phyloP scores from a whole-genome alignment of 2,329 filamentous ascomycete species.

The Endoconidiophora polonica region DNA sequence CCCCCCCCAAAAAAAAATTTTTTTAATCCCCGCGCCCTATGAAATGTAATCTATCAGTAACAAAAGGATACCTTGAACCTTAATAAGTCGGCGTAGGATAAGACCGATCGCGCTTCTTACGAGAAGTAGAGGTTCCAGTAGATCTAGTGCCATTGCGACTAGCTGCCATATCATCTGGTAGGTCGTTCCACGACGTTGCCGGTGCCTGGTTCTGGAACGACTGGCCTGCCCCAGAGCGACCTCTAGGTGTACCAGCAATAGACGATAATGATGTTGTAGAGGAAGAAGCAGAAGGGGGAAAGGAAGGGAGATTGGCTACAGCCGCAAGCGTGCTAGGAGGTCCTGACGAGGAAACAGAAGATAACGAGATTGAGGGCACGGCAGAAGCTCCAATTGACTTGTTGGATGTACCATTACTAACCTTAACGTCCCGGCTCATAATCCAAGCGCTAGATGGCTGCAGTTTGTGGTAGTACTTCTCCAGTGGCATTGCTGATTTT shows the following conservation, averaged over 20 bases:
- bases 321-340: conserved; percentile 12
- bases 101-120: conserved; percentile 42
- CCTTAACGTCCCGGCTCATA: conserved; percentile 29
- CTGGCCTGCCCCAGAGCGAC: conserved; percentile 19
- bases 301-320: background rate
- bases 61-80: background rate
- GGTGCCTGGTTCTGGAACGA: conserved; percentile 45
- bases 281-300: conserved; percentile 18
- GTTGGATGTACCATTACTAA: conserved; percentile 15
- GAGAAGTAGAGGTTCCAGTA: conserved; percentile 35
- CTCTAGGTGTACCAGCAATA: conserved; percentile 15
- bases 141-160: conserved; percentile 31
- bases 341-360: conserved; percentile 10
- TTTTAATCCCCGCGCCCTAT: no score
- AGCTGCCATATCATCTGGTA: conserved; percentile 41
- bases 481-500: conserved; percentile 29
- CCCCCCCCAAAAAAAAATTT: no score
- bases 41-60: no score
- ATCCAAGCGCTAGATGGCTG: conserved; percentile 46
- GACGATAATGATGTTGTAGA: conserved; percentile 19
- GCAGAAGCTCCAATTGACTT: conserved; percentile 1
- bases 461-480: conserved; percentile 46
- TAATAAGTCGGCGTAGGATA: conserved; percentile 46
- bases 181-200: conserved; percentile 48
- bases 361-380: conserved; percentile 10